phyloP scores from a whole-genome alignment of 1,284 basidiomycete species.

The Trichosporon coremiiforme region DNA sequence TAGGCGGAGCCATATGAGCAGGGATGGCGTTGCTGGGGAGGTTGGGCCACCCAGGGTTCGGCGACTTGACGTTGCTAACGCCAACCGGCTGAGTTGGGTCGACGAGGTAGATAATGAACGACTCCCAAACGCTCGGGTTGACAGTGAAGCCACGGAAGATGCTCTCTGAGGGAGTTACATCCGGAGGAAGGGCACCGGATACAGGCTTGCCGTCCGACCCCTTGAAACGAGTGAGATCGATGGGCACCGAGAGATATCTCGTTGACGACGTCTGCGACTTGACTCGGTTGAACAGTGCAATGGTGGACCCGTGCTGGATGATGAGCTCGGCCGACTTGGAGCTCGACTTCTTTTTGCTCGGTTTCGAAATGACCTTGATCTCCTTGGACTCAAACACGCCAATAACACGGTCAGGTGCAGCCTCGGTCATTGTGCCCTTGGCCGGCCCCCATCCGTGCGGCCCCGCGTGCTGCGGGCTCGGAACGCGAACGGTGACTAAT shows the following conservation, averaged over 20 bases:
- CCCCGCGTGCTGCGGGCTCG: slow-evolving; percentile 59
- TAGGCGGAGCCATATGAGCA: slow-evolving; percentile 60
- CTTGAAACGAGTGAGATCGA: slow-evolving; percentile 83
- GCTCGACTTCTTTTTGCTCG: slow-evolving; percentile 92
- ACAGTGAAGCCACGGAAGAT: slow-evolving; percentile 55
- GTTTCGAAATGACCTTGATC: slow-evolving; percentile 96
- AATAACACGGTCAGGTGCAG: slow-evolving; percentile 69
- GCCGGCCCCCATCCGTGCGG: slow-evolving; percentile 36
- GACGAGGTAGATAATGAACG: slow-evolving; percentile 80
- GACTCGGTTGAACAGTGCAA: slow-evolving; percentile 91
- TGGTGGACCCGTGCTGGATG: slow-evolving; percentile 92
- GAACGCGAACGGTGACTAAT: slow-evolving; percentile 81
- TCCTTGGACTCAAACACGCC: slow-evolving; percentile 84
- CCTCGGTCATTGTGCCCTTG: slow-evolving; percentile 63
- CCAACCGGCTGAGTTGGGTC: slow-evolving; percentile 73
- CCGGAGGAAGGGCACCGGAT: slow-evolving; percentile 63
- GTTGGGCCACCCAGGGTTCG: slow-evolving; percentile 62
- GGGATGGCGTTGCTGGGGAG: slow-evolving; percentile 85
- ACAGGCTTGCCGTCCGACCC: slow-evolving; percentile 84
- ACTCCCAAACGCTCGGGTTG: slow-evolving; percentile 63
- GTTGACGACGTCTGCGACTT: slow-evolving; percentile 93
- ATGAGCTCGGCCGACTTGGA: slow-evolving; percentile 89
- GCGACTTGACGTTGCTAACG: slow-evolving; percentile 72
- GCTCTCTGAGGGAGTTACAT: slow-evolving; percentile 25
- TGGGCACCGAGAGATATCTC: slow-evolving; percentile 91